Percentiles rank a stretch among this genome's conserved stretches.
Evolutionary conservation across 371 early-diverging fungal species (phyloP).

Genomic region (Conidiobolus incongruus): DNA sequence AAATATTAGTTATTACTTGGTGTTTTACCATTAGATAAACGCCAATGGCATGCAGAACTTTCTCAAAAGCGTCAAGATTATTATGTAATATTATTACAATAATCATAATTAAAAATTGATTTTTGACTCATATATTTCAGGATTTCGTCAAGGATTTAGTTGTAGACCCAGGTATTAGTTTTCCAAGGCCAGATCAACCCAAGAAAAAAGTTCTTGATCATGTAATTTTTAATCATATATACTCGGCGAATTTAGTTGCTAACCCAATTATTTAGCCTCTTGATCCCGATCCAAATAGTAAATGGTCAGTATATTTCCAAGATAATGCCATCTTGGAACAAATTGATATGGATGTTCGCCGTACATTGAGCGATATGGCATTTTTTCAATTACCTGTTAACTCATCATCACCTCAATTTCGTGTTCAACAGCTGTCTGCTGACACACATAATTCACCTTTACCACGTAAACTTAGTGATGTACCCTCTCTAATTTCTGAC

Average conservation of each 20-base stretch:
- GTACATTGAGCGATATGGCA: conserved; percentile 61
- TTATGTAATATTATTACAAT: conserved; percentile 19
- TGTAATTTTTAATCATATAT: not conserved
- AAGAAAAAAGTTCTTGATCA: too few species aligned
- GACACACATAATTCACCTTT: not conserved
- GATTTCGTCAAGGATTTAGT: conserved; percentile 30
- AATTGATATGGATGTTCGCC: conserved; percentile 61
- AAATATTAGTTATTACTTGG: conserved; percentile 25
- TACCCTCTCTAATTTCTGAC: too few species aligned
- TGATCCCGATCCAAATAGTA: conserved; percentile 14
- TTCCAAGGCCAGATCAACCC: not conserved
- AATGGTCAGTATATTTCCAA: conserved; percentile 26
- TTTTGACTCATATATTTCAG: conserved; percentile 6
- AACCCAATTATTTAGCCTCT: conserved; percentile 12
- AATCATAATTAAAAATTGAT: not conserved
- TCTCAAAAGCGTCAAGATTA: conserved; percentile 27
- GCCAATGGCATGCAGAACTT: conserved; percentile 28
- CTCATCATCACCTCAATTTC: conserved; percentile 19
- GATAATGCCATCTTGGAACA: conserved; percentile 42
- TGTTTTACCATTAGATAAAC: conserved; percentile 49
- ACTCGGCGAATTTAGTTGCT: not conserved
- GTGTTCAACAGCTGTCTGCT: conserved; percentile 8
- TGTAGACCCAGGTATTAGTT: conserved; percentile 14
- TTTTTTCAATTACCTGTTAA: conserved; percentile 51
- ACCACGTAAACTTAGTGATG: not conserved